Conservation (phyloP, 1,139 yeast genomes). For the Petasospora rhodanensis region DNA sequence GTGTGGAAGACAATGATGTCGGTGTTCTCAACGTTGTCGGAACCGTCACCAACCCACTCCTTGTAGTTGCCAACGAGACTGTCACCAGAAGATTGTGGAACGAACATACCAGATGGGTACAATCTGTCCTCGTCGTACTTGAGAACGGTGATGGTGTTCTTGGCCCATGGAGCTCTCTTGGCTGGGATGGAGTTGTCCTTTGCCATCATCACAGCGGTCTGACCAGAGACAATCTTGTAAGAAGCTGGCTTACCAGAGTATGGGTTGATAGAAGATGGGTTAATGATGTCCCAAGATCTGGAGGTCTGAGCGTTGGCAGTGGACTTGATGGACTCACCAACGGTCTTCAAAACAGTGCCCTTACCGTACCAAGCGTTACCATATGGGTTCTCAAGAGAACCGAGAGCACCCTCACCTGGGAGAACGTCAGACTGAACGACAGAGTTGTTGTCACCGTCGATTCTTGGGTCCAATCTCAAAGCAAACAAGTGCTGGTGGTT, state of each 20-base stretch:
- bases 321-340: conserved; percentile 55
- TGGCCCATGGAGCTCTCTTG: conserved; percentile 83
- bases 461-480: conserved; percentile 73
- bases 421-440: conserved; percentile 66
- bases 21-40: conserved; percentile 57
- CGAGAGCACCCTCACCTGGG: conserved; percentile 55
- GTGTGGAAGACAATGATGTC: conserved; percentile 75
- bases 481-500: conserved; percentile 83
- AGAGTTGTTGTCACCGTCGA: conserved; percentile 76
- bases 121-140: conserved; percentile 58
- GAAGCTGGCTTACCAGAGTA: conserved; percentile 73
- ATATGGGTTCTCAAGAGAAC: conserved; percentile 63
- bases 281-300: conserved; percentile 77
- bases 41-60: conserved; percentile 69
- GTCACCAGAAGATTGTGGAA: conserved; percentile 77
- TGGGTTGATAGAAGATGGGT: conserved; percentile 61
- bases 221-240: conserved; percentile 74
- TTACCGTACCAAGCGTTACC: conserved; percentile 70
- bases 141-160: conserved; percentile 59
- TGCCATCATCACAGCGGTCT: conserved; percentile 69
- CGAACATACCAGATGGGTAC: conserved; percentile 78
- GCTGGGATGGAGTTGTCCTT: conserved; percentile 69
- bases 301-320: conserved; percentile 56
- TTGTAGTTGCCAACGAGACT: conserved; percentile 67
- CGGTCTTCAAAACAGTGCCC: conserved; percentile 61